Evolutionary conservation across 2,329 filamentous ascomycete species (phyloP), one percentile per base, ranked within the genome.

Genomic region (Paraconiothyrium brasiliense): DNA sequence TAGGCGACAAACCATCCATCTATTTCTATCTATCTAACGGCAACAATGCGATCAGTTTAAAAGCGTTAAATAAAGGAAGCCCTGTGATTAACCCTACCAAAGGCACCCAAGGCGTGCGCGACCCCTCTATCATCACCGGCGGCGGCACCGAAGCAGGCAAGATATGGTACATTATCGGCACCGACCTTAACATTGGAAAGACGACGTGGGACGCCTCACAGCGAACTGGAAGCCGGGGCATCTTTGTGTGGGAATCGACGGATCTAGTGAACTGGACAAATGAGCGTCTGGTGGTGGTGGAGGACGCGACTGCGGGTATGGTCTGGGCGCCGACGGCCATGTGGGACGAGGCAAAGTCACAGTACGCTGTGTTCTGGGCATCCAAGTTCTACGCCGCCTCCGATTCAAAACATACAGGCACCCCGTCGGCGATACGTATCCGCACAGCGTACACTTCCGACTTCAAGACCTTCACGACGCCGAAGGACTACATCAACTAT

Each of bases 271-370:
- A 80, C 61, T 87, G 84, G 82, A 77, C 67, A 11, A 74, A 75
- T 13, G 84, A 86, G 68, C 75, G 83, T 6, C 76, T 87, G 1
- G 80, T 84, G 0, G 74, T 71, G 0, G 84, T 87, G 11, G 85
- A 87, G 65, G 81, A 85, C 59, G 71, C 72, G n/a, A 83, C 79
- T 3, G 85, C 84, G 0, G 85, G 85, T 3, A 87, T 87, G 85
- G 84, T 86, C 0, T 87, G 85, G 85, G 85, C 85, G 0, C 86
- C 85, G 0, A 83, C 84, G 54, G 85, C 85, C 0, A 82, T 87
- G 55, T 87, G 82, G 81, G 84, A 87, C 64, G 74, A 78, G 0
- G 71, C 75, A 1, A 81, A 82, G 67, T 67, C 71, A 16, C 77
- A 81, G 47, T 85, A 82, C 70, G 79, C 82, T 20, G 79, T 85